Evolutionary conservation across 2,329 filamentous ascomycete genomes (phyloP).

Genomic region (Aspergillus fumigatus): DNA sequence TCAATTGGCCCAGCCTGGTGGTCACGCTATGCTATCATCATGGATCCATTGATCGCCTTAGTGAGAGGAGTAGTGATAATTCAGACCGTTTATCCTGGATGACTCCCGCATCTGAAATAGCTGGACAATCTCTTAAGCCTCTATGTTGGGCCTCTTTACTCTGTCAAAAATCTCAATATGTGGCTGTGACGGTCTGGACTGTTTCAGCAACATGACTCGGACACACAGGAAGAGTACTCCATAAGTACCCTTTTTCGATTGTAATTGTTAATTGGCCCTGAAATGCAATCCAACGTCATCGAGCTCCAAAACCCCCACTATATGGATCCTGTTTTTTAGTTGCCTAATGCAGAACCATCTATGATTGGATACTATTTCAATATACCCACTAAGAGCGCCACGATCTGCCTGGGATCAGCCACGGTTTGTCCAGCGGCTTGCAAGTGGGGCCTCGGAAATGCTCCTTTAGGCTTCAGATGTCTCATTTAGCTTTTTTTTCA

Average conservation of each 20-base stretch:
- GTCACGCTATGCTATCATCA: not conserved
- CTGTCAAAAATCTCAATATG: not conserved
- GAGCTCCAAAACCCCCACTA: not conserved
- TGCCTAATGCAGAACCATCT: not conserved
- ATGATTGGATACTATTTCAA: not conserved
- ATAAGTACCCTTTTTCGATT: not conserved
- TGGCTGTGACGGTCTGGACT: not conserved
- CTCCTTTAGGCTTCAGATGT: not conserved
- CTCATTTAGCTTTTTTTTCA: not conserved
- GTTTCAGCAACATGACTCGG: not conserved
- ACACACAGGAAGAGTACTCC: too few relatives aligned
- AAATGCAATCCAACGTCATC: not conserved
- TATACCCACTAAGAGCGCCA: not conserved
- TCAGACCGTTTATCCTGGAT: not conserved
- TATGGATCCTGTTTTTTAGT: not conserved
- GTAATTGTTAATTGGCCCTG: not conserved
- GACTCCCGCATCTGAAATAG: not conserved
- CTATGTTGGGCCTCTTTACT: not conserved
- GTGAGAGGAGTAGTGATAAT: too few relatives aligned
- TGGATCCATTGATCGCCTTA: not conserved
- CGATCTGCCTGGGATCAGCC: not conserved
- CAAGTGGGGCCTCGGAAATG: not conserved
- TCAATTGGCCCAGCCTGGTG: too few relatives aligned
- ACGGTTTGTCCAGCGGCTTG: not conserved
- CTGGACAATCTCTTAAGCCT: not conserved